Evolutionary conservation across 805 yeast species (phyloP), one percentile per base, ranked within the genome.

Genomic region (Yamadazyma akitaensis): DNA sequence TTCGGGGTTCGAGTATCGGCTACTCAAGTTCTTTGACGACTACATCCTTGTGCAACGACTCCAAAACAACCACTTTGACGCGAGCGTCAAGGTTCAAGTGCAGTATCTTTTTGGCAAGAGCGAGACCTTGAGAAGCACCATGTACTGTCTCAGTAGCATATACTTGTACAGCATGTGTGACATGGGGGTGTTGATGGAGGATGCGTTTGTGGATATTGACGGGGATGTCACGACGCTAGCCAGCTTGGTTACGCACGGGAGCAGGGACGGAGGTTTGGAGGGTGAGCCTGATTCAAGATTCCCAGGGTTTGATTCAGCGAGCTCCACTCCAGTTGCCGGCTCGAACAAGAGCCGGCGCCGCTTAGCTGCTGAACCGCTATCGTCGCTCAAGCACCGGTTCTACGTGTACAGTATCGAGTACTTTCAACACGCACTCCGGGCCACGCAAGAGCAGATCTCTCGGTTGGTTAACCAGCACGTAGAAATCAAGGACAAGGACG

Each of bases 371-470:
- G n/a, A 5, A n/a, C 14, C 41, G 12, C 25, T n/a, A 5, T 28
- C 32, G 10, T 28, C 32, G 32, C 32, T 28, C 4, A 45, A 34
- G 34, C 13, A 37, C 9, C 21, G 32, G 8, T 43, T 64, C 21
- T 56, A 51, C 28, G 47, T 45, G 8, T 37, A 48, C 14, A 58
- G 65, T n/a, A 54, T 60, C 6, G 44, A 51, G 5, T 65, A 63
- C 52, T 65, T 63, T 44, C 43, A 50, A 8, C 44, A 51, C 9
- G 49, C 58, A 18, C 44, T 64, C 24, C 31, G 53, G 16, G 14
- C 40, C 14, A 47, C 61, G 9, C 53, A 46, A 7, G 25, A 19
- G 13, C 47, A 37, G 19, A 42, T 55, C 16, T 46, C 32, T 16
- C 43, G 38, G 4, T 26, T 33, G 18, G 6, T 44, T 7, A 18